Evolutionary conservation across 108 stramenopile genomes (phyloP).

Genomic region (Cyclotella baltica): DNA sequence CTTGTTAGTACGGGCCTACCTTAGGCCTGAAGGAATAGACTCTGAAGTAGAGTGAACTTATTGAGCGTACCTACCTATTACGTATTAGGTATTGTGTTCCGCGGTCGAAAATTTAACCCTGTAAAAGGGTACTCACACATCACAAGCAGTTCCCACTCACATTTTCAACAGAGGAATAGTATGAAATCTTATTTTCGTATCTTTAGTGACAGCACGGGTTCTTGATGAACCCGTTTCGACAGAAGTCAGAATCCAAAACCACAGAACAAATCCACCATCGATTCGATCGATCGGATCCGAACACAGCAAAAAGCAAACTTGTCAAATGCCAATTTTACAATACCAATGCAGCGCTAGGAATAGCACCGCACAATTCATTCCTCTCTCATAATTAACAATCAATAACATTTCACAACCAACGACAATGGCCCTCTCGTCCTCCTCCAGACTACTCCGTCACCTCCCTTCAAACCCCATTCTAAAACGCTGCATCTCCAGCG

Average conservation of each 20-base stretch:
- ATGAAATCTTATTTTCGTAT: neutral
- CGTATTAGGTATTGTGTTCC: too few species aligned
- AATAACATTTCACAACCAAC: neutral
- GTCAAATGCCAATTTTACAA: neutral
- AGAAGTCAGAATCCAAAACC: neutral
- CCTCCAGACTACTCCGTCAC: neutral
- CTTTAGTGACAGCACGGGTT: neutral
- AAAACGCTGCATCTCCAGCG: conserved; percentile 56
- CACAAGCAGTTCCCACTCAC: too few species aligned
- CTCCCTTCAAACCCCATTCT: neutral
- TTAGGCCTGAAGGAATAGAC: too few species aligned
- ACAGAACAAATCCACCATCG: neutral
- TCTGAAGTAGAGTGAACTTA: too few species aligned
- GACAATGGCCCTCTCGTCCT: neutral
- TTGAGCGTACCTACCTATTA: too few species aligned
- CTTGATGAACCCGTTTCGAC: neutral
- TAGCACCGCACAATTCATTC: neutral
- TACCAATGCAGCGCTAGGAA: neutral
- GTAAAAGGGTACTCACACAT: too few species aligned
- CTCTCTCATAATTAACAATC: neutral
- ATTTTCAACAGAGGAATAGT: neutral
- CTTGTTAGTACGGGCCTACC: too few species aligned
- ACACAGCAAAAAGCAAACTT: too few species aligned
- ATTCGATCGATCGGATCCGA: too few species aligned
- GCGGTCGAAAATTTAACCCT: too few species aligned